Evolutionary conservation across 2,329 filamentous ascomycete genomes (phyloP).

Genomic region (Chrysoporthe cubensis): DNA sequence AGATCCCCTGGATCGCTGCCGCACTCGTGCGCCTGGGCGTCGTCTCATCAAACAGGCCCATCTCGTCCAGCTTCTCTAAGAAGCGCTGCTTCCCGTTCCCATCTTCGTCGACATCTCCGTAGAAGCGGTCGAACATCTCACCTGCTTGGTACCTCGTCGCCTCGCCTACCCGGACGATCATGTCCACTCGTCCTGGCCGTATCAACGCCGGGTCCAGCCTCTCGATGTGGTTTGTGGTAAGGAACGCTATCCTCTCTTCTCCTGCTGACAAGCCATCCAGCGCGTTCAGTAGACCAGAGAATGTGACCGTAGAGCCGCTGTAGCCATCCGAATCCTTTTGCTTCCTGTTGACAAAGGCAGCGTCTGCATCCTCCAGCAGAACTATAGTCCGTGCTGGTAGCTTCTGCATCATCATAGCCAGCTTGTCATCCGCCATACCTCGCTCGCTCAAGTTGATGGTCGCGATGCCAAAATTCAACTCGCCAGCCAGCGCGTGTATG

Average conservation of each 20-base stretch:
- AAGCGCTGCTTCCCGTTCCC: conserved; percentile 69
- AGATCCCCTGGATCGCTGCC: conserved; percentile 90
- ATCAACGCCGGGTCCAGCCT: conserved; percentile 87
- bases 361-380: conserved; percentile 87
- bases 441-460: conserved; percentile 90
- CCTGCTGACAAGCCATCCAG: conserved; percentile 92
- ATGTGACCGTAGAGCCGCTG: conserved; percentile 85
- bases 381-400: conserved; percentile 82
- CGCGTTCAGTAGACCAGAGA: conserved; percentile 85
- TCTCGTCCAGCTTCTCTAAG: conserved; percentile 67
- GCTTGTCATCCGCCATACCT: conserved; percentile 85
- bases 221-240: conserved; percentile 94
- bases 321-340: conserved; percentile 83
- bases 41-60: conserved; percentile 69
- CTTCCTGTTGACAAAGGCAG: conserved; percentile 82
- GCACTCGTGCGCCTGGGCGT: conserved; percentile 71
- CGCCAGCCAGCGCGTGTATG: conserved; percentile 92
- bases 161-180: conserved; percentile 88
- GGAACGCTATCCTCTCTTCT: conserved; percentile 90
- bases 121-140: conserved; percentile 94
- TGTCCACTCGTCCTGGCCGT: conserved; percentile 88
- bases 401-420: conserved; percentile 85
- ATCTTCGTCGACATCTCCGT: conserved; percentile 75
- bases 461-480: conserved; percentile 88
- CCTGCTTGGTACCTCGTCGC: conserved; percentile 83